phyloP scores from a whole-genome alignment of 345 rosid genomes.

The Lepidium aucheri region DNA sequence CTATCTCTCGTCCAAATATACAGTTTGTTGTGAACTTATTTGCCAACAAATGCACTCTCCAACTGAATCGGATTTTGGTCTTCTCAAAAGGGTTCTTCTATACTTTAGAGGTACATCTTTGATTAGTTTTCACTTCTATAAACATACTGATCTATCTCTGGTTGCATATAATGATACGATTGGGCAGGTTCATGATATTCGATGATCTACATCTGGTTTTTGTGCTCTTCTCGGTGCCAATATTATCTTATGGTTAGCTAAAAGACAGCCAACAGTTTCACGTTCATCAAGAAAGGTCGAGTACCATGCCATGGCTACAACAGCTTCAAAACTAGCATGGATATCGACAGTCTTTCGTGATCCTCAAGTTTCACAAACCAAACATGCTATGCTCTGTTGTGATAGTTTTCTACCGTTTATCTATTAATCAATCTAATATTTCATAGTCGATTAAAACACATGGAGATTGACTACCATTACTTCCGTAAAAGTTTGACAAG shows the following conservation, averaged over 20 bases:
- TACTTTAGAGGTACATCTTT: no score
- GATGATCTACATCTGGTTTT: not conserved
- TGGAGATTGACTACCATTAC: not conserved
- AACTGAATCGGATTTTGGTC: no score
- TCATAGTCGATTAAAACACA: no score
- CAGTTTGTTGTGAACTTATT: no score
- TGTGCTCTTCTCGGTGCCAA: not conserved
- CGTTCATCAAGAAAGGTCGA: not conserved
- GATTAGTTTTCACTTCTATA: no score
- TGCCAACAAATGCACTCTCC: no score
- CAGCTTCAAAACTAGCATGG: not conserved
- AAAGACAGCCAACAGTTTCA: not conserved
- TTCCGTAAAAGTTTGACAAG: not conserved
- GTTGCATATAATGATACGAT: not conserved
- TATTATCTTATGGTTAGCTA: not conserved
- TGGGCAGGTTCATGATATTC: not conserved
- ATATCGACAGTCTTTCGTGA: not conserved
- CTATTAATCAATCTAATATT: no score
- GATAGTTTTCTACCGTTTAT: no score
- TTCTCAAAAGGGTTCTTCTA: no score
- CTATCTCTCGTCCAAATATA: no score
- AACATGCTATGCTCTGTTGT: not conserved
- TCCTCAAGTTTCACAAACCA: fast-evolving
- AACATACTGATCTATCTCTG: not conserved
- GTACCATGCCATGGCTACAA: not conserved